Evolutionary conservation across 495 filamentous ascomycete species (phyloP), one percentile per base, ranked within the genome.

Genomic region (Penicillium manginii): DNA sequence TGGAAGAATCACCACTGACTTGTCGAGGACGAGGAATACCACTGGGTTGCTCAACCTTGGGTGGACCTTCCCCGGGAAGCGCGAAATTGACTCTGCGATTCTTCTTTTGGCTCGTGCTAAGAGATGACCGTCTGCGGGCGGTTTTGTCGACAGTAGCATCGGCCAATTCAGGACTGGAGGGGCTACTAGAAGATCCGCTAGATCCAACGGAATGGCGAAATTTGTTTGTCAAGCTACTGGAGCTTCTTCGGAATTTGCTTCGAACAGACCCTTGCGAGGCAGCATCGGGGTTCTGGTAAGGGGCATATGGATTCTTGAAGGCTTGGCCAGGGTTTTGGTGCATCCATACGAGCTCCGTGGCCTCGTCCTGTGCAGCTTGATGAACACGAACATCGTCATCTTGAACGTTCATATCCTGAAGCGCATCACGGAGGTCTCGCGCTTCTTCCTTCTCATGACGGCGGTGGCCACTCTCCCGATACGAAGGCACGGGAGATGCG

Each of bases 381-480:
- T 93, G 87, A 22, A 96, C 56, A 26, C 83, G 81, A 50, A 78
- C 72, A 26, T 96, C 91, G 37, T 96, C 91, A 40, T 91, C 88
- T 2, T 88, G 73, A 40, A 90, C 50, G 65, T 90, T 86, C 84
- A 94, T 86, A 63, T 89, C 87, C 57, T 92, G 85, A 74, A 97
- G 82, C 14, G 92, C 92, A 69, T 89, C 83, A 7, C 91, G 84
- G 45, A 96, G 68, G 7, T 88, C 87, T 22, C 84, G 78, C 1
- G 90, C 89, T 68, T 97, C 91, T 67, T 93, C 89, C 66, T 88
- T 90, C 71, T 97, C 92, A 79, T 93, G 88, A 81, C 89, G 91
- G 54, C 92, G 81, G 64, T 88, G 86, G 14, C 86, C 88, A 53
- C 83, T 88, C 76, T 96, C 92, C 18, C 87, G 86, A 73, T 96